These are phyloP conservation scores for Magnusiomyces suaveolens DNA, from an alignment of 1,139 yeast species.

Conservation along the genomic window DNA sequence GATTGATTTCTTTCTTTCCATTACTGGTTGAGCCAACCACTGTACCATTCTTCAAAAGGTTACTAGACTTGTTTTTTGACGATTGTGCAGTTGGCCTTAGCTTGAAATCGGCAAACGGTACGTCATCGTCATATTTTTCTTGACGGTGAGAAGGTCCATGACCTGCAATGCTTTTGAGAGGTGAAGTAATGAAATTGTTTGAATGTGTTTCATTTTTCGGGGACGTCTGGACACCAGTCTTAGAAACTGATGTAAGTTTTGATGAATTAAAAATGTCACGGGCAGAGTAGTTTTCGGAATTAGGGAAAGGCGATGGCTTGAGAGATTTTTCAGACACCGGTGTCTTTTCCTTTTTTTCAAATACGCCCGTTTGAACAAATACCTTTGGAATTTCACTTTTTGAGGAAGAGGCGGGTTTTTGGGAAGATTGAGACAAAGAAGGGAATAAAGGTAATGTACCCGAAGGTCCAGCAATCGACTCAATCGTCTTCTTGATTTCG, in stretches of 20 bases:
- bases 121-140: neutral
- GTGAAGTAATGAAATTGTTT: neutral
- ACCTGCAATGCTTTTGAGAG: neutral
- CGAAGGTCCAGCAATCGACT: constrained; percentile 20
- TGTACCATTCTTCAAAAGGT: too few species aligned
- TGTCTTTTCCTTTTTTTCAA: neutral
- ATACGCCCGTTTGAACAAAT: too few species aligned
- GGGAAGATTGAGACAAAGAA: constrained; percentile 4
- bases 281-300: neutral
- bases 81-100: neutral
- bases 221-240: neutral
- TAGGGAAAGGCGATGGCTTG: neutral
- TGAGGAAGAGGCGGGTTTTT: constrained; percentile 1
- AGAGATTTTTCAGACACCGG: neutral
- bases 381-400: neutral
- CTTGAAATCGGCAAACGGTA: neutral
- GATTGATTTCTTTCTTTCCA: too few species aligned
- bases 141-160: neutral
- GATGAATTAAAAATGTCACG: neutral
- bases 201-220: neutral
- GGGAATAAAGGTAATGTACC: constrained; percentile 14
- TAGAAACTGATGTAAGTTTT: neutral
- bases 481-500: constrained; percentile 20
- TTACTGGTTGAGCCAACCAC: too few species aligned
- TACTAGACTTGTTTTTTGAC: neutral